These are phyloP conservation scores for Suillus plorans DNA, from an alignment of 768 basidiomycete genomes.

Conservation along the genomic window DNA sequence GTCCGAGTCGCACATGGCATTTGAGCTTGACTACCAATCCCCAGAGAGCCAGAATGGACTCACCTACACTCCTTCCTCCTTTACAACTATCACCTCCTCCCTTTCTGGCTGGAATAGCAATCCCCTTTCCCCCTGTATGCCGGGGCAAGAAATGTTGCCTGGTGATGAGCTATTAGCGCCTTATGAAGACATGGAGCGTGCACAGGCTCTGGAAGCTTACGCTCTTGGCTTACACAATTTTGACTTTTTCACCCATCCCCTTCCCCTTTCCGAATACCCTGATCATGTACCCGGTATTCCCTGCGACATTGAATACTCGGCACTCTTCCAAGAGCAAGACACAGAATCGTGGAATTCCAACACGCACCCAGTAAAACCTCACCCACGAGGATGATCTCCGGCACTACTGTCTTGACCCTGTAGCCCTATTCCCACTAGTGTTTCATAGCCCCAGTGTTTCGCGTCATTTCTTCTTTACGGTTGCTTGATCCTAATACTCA, in stretches of 20 bases:
- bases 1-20: neutral
- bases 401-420: neutral
- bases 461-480: neutral
- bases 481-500: neutral
- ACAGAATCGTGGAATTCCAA: neutral
- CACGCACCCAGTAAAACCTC: neutral
- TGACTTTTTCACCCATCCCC: constrained; percentile 17
- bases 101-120: constrained; percentile 41
- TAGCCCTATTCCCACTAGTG: neutral
- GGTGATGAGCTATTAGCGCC: neutral
- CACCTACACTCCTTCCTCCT: constrained; percentile 23
- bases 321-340: constrained; percentile 7
- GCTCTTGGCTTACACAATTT: constrained; percentile 27
- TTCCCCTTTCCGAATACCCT: constrained; percentile 8
- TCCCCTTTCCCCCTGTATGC: constrained; percentile 10
- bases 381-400: neutral
- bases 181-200: constrained; percentile 23
- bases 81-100: constrained; percentile 37
- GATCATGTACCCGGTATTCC: neutral
- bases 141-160: constrained; percentile 1
- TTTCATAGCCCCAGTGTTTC: neutral
- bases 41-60: neutral
- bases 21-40: neutral
- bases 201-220: constrained; percentile 30
- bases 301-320: constrained; percentile 3